A percentile compares a stretch with the other conserved stretches of the same genome.
These are phyloP conservation scores for Penicillium pulvis DNA, from an alignment of 495 filamentous ascomycete genomes.

Conservation along the genomic window DNA sequence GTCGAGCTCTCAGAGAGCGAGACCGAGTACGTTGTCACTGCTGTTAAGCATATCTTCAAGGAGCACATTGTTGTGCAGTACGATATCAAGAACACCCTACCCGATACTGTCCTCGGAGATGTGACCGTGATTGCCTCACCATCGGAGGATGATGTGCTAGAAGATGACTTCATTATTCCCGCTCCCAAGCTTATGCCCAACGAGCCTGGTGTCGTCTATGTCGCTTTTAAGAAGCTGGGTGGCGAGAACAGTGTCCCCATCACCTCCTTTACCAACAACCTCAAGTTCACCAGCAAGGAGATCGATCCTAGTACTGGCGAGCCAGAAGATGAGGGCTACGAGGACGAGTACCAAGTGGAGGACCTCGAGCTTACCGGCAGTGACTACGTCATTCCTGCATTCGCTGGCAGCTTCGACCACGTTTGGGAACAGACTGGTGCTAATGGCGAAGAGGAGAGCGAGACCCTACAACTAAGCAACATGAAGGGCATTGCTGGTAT, in stretches of 20 bases:
- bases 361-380: conserved; percentile 89
- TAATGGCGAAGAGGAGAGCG: conserved; percentile 82
- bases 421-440: conserved; percentile 95
- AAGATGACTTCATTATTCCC: conserved; percentile 93
- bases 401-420: conserved; percentile 92
- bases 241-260: conserved; percentile 70
- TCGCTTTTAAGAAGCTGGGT: conserved; percentile 82
- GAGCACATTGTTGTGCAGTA: conserved; percentile 96
- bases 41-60: conserved; percentile 96
- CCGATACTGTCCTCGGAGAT: conserved; percentile 85
- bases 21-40: conserved; percentile 93
- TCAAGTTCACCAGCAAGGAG: conserved; percentile 97
- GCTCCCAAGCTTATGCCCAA: conserved; percentile 77
- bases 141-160: conserved; percentile 72
- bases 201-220: conserved; percentile 89
- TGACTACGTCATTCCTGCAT: conserved; percentile 91
- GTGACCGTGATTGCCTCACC: conserved; percentile 88
- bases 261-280: conserved; percentile 82
- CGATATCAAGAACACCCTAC: conserved; percentile 96
- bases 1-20: conserved; percentile 95
- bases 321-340: conserved; percentile 89
- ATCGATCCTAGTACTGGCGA: conserved; percentile 94
- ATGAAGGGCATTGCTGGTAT: conserved; percentile 92
- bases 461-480: conserved; percentile 86
- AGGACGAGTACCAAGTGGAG: conserved; percentile 96